Evolutionary conservation across 2,329 filamentous ascomycete species (phyloP), one percentile per base, ranked within the genome.

Genomic region (Colletotrichum siamense): DNA sequence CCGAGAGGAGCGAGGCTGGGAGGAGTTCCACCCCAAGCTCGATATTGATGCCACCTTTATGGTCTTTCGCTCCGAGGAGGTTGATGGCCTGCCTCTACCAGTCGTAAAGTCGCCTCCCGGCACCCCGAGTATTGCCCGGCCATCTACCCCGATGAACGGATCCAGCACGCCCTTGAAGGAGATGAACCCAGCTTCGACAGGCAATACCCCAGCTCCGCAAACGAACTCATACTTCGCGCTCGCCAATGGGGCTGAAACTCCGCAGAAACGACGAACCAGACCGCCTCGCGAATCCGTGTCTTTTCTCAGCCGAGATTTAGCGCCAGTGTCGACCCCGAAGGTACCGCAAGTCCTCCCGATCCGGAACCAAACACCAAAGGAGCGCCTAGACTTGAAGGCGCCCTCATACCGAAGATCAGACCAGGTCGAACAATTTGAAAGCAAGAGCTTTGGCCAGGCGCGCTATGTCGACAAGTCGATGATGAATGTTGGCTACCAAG

Each of bases 401-500:
- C 94, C 95, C 3, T 93, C 92, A 2, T 96, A 94, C 82, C 91
- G 94, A 72, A 92, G 92, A 81, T 94, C 94, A n/a, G 93, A 95
- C 80, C 93, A 95, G n/a, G 94, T 96, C 79, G 89, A 92, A 73
- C 87, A 94, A 30, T 96, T 95, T 78, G 96, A 98, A 84, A 94
- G 96, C 83, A 96, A 97, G 84, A 94, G 93, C 2, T 92, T 94
- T 78, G 95, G 95, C 57, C 94, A 96, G 82, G 93, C 95, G 76
- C 95, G 96, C 81, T 99, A 98, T 84, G 96, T 99, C 63, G 96
- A 98, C 85, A 96, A 97, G 82, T 94, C 95, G 3, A 98, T 99
- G 96, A 96, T 96, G 80, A 96, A 95, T 81, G 95, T 98, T 63
- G 96, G 96, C 68, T 99, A 98, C 82, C 96, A 98, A 85, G 96